A percentile compares a stretch with the other conserved stretches of the same genome.
phyloP scores from a whole-genome alignment of 306 rosid genomes.

The Rosa multiflora region DNA sequence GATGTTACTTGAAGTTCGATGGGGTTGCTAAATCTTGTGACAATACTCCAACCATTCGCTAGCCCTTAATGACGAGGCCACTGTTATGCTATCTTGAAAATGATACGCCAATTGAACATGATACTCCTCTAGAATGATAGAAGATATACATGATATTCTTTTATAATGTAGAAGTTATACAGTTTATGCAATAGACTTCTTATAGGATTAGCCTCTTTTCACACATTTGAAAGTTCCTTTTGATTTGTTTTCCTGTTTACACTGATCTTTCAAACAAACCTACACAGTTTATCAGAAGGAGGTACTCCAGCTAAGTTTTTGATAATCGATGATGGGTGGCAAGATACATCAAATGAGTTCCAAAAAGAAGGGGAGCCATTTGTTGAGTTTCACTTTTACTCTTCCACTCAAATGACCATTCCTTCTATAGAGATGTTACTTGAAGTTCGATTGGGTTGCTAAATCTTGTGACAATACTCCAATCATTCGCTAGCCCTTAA shows the following conservation, averaged over 20 bases:
- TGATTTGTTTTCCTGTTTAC: background rate
- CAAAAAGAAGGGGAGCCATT: conserved; percentile 46
- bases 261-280: background rate
- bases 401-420: background rate
- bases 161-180: background rate
- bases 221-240: background rate
- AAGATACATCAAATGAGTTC: conserved; percentile 40
- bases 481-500: background rate
- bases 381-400: background rate
- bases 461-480: background rate
- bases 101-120: background rate
- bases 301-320: conserved; percentile 47
- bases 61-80: background rate
- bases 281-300: conserved; percentile 38
- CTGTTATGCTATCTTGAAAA: background rate
- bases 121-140: no score
- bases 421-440: background rate
- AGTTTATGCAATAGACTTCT: background rate
- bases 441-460: background rate
- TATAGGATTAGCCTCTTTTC: background rate
- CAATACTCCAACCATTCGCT: background rate
- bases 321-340: conserved; percentile 47
- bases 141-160: background rate
- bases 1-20: background rate
- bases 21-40: background rate